Evolutionary conservation across 2,329 filamentous ascomycete species (phyloP), one percentile per base, ranked within the genome.

Genomic region (Scytalidium lignicola): DNA sequence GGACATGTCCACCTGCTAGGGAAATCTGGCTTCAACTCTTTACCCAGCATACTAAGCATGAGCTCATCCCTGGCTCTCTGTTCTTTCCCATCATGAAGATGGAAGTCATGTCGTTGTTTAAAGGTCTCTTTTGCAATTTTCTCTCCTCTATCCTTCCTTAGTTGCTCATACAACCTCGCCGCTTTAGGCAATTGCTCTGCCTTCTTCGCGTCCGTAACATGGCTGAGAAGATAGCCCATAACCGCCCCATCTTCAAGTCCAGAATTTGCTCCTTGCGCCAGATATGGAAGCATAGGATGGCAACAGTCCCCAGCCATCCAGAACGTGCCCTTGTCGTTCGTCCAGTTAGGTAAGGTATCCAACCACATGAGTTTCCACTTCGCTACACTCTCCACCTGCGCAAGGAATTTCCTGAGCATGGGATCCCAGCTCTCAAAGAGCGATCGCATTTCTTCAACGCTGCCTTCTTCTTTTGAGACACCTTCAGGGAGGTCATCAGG

Each of bases 211-310:
- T 62, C 64, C 28, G 68, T 65, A 9, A 84, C 67, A 2, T 74
- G 69, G 0, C 75, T 74, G 0, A 88, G 66, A 1, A 86, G 58
- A 1, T 73, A 69, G 0, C 83, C 84, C 0, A 88, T 65, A 0
- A 85, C 81, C 0, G 83, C 82, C 0, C 83, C 84, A 47, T 88
- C 85, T 59, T 88, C 84, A 1, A 88, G 70, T 0, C 79, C 78
- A 0, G 76, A 82, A 59, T 86, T 86, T 13, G 84, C 84, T 0
- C 85, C 83, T 63, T 82, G 85, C 0, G 79, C 83, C 22, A 82
- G 70, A 54, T 80, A 79, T 2, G 80, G 80, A 2, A 85, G 66
- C 80, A 83, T 83, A 0, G 80, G 77, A 59, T 85, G 82, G 51
- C 80, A 85, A 1, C 78, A 71, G 55, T 85, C 82, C 4, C 82